These are phyloP conservation scores for Cladophialophora exuberans DNA, from an alignment of 2,329 filamentous ascomycete genomes.

Conservation along the genomic window DNA sequence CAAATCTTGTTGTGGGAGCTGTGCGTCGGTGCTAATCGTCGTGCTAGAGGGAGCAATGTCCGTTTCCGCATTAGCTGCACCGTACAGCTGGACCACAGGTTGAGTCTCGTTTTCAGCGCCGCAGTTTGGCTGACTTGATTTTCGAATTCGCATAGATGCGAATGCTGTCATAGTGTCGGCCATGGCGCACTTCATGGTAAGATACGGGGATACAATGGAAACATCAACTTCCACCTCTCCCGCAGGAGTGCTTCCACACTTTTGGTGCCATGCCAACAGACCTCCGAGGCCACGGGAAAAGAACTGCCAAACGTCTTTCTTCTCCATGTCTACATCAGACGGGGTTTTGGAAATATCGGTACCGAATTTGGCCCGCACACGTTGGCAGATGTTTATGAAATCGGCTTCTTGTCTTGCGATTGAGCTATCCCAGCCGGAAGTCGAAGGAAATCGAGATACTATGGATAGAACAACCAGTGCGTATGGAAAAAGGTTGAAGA, in stretches of 20 bases:
- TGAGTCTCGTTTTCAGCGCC: not conserved
- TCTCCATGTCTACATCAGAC: not conserved
- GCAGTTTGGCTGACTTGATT: not conserved
- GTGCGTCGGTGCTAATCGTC: no score
- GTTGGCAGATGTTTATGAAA: not conserved
- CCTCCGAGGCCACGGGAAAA: conserved; percentile 11
- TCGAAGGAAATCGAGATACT: conserved; percentile 6
- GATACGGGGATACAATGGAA: not conserved
- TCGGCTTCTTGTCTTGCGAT: conserved; percentile 15
- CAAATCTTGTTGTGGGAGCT: no score
- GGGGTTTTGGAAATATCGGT: conserved; percentile 4
- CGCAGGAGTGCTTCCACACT: not conserved
- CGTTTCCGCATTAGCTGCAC: not conserved
- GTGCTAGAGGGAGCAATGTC: no score
- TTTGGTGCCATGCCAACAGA: conserved; percentile 14
- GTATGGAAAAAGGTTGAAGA: conserved; percentile 7
- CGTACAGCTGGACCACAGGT: not conserved
- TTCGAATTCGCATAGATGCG: conserved; percentile 4
- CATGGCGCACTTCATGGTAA: conserved; percentile 2
- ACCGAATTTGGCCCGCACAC: conserved; percentile 5
- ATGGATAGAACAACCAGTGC: conserved; percentile 14
- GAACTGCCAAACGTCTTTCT: conserved; percentile 12
- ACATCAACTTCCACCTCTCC: conserved; percentile 1
- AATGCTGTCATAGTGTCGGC: conserved; percentile 13
- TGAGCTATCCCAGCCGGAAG: conserved; percentile 8